Base-by-base conservation (phyloP, 1,139 yeast genomes). In the Taphrina populina region DNA sequence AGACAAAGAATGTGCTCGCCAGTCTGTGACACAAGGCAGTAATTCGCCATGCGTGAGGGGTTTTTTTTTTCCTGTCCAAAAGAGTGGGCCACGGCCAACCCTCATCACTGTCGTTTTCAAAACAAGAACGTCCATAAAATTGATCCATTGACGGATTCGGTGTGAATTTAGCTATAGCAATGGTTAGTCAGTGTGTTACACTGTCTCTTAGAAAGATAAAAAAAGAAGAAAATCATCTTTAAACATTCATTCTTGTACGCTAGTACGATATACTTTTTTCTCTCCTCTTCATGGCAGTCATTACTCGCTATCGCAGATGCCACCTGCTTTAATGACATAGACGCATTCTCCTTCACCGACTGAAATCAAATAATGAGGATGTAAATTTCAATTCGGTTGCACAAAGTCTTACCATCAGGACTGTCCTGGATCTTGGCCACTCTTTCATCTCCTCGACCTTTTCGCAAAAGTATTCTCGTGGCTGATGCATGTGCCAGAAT, bases 401-500 rank as follows among this genome's bases (percentile, higher is more conserved):
- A 27, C 30, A 11, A 11, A 27, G 11, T 27, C 11, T 27, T 8
- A 37, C 43, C 43, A 62, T 80, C 83, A 3, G 84, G 84, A 39
- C 82, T 77, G 64, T 80, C 84, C 64, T 78, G 81, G 39, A 80
- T 70, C 63, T 79, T 80, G 2, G 82, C 83, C 8, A 80, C 83
- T 64, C 84, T 71, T 65, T 81, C 84, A 52, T 80, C 84, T 11
- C 83, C 84, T 61, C 83, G 73, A 11, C 84, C 84, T 62, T 81
- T 80, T 62, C 83, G 65, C 45, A 80, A 67, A 35, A 80, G 66
- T 24, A 80, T 72, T 64, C 84, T 72, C 1, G 84, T 81, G 2
- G 83, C 84, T 13, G 83, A 78, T 10, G 56, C 52, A 41, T 62
- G 52, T n/a, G 63, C 65, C 56, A 80, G 67, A 33, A 80, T 80